Base-by-base conservation (phyloP, 2,329 filamentous ascomycete genomes). In the Lachnellula hyalina region DNA sequence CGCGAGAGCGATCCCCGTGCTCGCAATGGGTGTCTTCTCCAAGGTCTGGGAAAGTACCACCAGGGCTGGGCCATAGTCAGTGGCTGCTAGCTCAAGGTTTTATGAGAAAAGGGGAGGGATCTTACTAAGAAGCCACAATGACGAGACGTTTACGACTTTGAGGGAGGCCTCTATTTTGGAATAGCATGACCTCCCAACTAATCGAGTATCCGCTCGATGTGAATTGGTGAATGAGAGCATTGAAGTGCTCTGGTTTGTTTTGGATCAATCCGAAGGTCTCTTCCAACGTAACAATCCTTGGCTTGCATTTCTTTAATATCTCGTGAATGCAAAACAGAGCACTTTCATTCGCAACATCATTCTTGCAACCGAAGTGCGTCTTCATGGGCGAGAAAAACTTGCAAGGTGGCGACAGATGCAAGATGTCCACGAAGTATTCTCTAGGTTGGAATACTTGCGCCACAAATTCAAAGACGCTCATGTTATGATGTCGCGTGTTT, bases 381-480 rank as follows among this genome's bases (percentile, higher is more conserved):
- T 95, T 85, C 0, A 85, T 86, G 0, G 83, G 82, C 0, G 88
- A 92, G 67, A 85, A 92, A 0, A 79, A 81, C 62, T 93, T 87
- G 51, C 90, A 95, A 0, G 90, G 89, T 0, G 88, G 89, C 0
- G 86, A 90, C 0, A 91, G 70, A 60, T 95, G 90, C 0, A 89
- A 71, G 1, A 93, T 73, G 61, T 94, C 89, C 25, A 28, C 25
- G 25, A 7, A 28, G 25, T 28, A 28, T 1, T 28, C 25, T 28
- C 25, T 8, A 28, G 6, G 25, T 28, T 28, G 7, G 25, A 5
- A 17, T 40, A 5, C 36, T 15, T 40, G 14, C 7, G 14, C 17
- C 36, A 3, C 14, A 17, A 40, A 40, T 2, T 40, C 36, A 40
- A 15, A 17, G 2, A 40, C 12, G 17, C 17, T 17, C 14, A 17